Conservation (phyloP, 192 early-diverging fungal genomes). For the Coemansia sp. region DNA sequence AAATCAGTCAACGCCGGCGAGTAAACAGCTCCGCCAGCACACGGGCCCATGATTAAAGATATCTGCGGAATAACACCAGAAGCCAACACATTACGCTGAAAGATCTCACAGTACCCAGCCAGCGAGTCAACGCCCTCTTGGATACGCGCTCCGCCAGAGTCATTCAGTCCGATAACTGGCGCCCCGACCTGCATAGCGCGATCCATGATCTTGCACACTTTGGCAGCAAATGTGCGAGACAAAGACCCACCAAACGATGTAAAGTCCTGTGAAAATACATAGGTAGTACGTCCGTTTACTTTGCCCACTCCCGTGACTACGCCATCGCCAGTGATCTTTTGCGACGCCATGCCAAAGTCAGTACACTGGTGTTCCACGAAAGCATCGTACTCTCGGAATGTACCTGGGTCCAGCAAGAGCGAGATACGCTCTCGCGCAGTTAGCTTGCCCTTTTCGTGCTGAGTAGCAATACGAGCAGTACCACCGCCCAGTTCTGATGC, state of each 20-base stretch:
- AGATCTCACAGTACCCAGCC: slow-evolving; percentile 96
- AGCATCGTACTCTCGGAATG: slow-evolving; percentile 89
- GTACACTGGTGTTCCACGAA: slow-evolving; percentile 95
- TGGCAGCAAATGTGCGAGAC: slow-evolving; percentile 84
- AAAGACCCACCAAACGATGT: slow-evolving; percentile 92
- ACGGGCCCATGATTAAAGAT: slow-evolving; percentile 97
- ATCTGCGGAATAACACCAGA: slow-evolving; percentile 96
- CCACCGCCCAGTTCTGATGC: slow-evolving; percentile 82
- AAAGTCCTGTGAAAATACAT: slow-evolving; percentile 92
- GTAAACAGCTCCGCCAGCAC: slow-evolving; percentile 97
- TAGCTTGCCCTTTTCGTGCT: slow-evolving; percentile 92
- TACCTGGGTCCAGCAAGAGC: slow-evolving; percentile 79
- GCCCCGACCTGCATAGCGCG: slow-evolving; percentile 88
- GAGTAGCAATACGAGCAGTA: slow-evolving; percentile 72
- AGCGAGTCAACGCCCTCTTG: slow-evolving; percentile 98
- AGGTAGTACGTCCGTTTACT: slow-evolving; percentile 87
- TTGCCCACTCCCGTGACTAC: slow-evolving; percentile 97
- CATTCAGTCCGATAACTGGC: slow-evolving; percentile 95
- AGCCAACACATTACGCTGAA: slow-evolving; percentile 89
- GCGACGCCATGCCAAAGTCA: slow-evolving; percentile 85
- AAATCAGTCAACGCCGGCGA: slow-evolving; percentile 97
- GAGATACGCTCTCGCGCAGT: slow-evolving; percentile 91
- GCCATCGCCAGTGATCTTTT: slow-evolving; percentile 89
- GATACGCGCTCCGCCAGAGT: slow-evolving; percentile 97
- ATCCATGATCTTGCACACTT: slow-evolving; percentile 95